Base-by-base conservation (phyloP, 2,329 filamentous ascomycete species). In the Beauveria sp. region DNA sequence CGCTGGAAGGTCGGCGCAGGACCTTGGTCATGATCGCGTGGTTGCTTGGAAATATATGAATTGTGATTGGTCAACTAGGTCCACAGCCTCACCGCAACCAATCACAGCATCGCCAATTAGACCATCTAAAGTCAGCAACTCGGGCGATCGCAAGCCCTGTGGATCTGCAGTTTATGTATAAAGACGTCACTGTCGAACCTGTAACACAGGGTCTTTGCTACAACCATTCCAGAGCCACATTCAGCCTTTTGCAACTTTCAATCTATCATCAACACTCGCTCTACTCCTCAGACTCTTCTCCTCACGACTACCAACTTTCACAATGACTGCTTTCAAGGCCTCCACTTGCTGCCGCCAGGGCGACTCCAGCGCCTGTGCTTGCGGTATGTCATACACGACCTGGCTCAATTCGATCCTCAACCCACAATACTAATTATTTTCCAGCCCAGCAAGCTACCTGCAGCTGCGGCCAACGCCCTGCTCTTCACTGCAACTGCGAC, bases 381-480 rank as follows among this genome's bases (percentile, higher is more conserved):
- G 83, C 72, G 83, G 82, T 84, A 80, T 67, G 82, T 76, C 60
- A 44, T 37, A 54, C 12, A 30, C 28, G 20, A 34, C 20, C 8
- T 20, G 43, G 22, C 5, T 6, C 22, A 9, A 55, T 20, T 41
- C 53, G 24, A 5, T 8, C 46, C 10, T 28, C n/a, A 16, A 43
- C 16, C 3, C 34, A 24, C 18, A 34, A 18, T 30, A 10, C 62
- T 63, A 55, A 56, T 40, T 28, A 5, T 61, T 58, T 24, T 22
- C 50, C 66, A 84, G 85, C 84, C 67, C 75, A 84, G 68, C 80
- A 87, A 75, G 85, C 85, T 9, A 87, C 80, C 63, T 96, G 92
- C 84, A 96, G 91, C 18, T 97, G 93, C 74, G 93, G 93, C 71
- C 86, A 96, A 80, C 84, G 94, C 72, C 84, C 86, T 4, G 93